Base-by-base conservation (phyloP, 2,329 filamentous ascomycete species). In the Aaosphaeria pasadenensis region DNA sequence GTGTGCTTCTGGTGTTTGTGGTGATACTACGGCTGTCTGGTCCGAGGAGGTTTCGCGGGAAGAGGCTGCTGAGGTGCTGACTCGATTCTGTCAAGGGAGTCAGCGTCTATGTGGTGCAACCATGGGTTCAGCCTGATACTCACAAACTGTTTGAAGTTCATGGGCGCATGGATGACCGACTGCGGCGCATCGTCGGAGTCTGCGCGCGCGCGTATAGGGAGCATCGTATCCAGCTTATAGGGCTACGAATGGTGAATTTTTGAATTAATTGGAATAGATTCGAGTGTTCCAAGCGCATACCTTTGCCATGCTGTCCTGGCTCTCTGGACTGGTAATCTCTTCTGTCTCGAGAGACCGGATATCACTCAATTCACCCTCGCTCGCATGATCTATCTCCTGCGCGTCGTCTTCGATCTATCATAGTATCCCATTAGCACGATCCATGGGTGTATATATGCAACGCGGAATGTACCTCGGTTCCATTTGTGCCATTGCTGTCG, bases 91-190 rank as follows among this genome's bases (percentile, higher is more conserved):
- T 38, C 45, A 44, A 47, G 39, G 44, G 43, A 43, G 58, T 68
- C 59, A 70, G 63, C 59, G 57, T 46, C 55, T 52, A 62, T 53
- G 50, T 50, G 39, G 58, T 69, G 57, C 57, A 58, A 59, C 63
- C 55, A 52, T 46, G 61, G 51, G 42, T 40, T 43, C 49, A 13
- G 46, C 41, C 17, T 24, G 41, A 49, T 39, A 57, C 64, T 50
- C 55, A 94, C 89, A 81, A 94, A 95, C 58, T 82, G 82, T 47
- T 83, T 81, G 70, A 94, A 96, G 52, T 87, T 89, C 55, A 89
- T 80, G 0, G 91, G 91, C 11, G 89, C 89, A 76, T 96, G 91
- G 57, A 96, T 96, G 46, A 95, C 91, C 1, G 91, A 96, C 45
- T 89, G 81, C 28, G 90, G 86, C 57, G 91, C 89, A 56, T 95